Conservation (phyloP, 2,329 filamentous ascomycete species). For the Incumbomyces delicatus region DNA sequence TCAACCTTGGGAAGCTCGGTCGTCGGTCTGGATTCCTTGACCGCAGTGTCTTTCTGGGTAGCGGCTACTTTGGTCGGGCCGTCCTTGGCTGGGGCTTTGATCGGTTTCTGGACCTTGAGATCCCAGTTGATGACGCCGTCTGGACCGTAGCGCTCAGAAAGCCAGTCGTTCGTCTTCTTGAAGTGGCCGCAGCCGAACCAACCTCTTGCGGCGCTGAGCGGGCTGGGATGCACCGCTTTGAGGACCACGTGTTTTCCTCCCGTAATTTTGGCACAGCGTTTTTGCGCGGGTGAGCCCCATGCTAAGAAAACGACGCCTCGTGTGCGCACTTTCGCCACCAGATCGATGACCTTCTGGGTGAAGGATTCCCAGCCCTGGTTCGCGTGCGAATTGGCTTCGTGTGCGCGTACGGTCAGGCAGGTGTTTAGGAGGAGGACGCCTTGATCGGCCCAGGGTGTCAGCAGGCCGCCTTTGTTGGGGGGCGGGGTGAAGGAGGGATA, state of each 20-base stretch:
- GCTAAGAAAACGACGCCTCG: constrained; percentile 88
- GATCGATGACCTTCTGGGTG: constrained; percentile 83
- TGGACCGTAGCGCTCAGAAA: constrained; percentile 66
- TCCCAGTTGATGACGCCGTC: constrained; percentile 81
- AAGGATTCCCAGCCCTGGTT: constrained; percentile 87
- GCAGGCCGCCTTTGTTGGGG: constrained; percentile 65
- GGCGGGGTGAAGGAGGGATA: constrained; percentile 72
- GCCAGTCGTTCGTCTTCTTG: constrained; percentile 73
- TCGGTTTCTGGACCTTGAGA: constrained; percentile 32
- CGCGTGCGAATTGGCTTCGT: constrained; percentile 76
- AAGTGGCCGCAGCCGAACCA: constrained; percentile 82
- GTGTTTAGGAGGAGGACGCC: constrained; percentile 92
- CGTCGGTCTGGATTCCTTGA: constrained; percentile 7
- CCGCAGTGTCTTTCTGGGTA: constrained; percentile 7
- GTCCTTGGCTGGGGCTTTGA: constrained; percentile 9
- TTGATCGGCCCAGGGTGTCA: constrained; percentile 88
- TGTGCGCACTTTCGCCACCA: constrained; percentile 65
- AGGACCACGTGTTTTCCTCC: constrained; percentile 66
- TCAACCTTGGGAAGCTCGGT: constrained; percentile 3
- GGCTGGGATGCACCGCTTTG: constrained; percentile 82
- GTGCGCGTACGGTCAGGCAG: constrained; percentile 82
- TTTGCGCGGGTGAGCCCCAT: constrained; percentile 79
- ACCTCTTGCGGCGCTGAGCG: constrained; percentile 71
- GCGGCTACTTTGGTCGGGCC: constrained; percentile 12
- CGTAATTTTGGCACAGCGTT: constrained; percentile 61